These are phyloP conservation scores for Naganishia cerealis DNA, from an alignment of 1,284 basidiomycete species.

Conservation along the genomic window DNA sequence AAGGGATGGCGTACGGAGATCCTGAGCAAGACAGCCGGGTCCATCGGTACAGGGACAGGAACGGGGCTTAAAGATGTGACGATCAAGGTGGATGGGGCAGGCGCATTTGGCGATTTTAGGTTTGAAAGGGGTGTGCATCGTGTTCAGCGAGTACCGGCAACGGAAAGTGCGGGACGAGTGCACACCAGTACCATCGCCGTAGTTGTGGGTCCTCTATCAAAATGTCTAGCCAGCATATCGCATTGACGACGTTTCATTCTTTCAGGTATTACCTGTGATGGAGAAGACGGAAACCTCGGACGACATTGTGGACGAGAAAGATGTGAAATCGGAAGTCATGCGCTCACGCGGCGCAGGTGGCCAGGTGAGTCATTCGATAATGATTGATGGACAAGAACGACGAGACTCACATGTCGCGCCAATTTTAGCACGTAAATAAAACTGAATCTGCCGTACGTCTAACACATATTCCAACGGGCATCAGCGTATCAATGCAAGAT, in stretches of 20 bases:
- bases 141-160: slow-evolving; percentile 89
- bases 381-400: neutral
- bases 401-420: neutral
- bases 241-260: slow-evolving; percentile 12
- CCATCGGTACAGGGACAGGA: slow-evolving; percentile 56
- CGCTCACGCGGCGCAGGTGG: slow-evolving; percentile 91
- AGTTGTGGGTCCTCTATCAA: slow-evolving; percentile 61
- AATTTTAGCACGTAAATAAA: slow-evolving; percentile 86
- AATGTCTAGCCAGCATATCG: slow-evolving; percentile 34
- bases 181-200: slow-evolving; percentile 91
- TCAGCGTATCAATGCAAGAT: slow-evolving; percentile 97
- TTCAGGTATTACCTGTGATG: slow-evolving; percentile 72
- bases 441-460: slow-evolving; percentile 97
- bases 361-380: slow-evolving; percentile 61
- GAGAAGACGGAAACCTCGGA: slow-evolving; percentile 59
- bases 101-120: slow-evolving; percentile 74
- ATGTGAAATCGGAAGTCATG: slow-evolving; percentile 90
- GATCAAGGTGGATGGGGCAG: slow-evolving; percentile 73
- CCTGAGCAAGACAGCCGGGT: slow-evolving; percentile 51
- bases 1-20: slow-evolving; percentile 53
- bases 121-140: slow-evolving; percentile 96
- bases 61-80: slow-evolving; percentile 81
- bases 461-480: slow-evolving; percentile 88
- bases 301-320: slow-evolving; percentile 69
- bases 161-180: slow-evolving; percentile 79